Percentiles rank a stretch among this genome's conserved stretches.
Evolutionary conservation across 2,329 filamentous ascomycete genomes (phyloP).

Genomic region (Monilinia vaccinii-corymbosi): DNA sequence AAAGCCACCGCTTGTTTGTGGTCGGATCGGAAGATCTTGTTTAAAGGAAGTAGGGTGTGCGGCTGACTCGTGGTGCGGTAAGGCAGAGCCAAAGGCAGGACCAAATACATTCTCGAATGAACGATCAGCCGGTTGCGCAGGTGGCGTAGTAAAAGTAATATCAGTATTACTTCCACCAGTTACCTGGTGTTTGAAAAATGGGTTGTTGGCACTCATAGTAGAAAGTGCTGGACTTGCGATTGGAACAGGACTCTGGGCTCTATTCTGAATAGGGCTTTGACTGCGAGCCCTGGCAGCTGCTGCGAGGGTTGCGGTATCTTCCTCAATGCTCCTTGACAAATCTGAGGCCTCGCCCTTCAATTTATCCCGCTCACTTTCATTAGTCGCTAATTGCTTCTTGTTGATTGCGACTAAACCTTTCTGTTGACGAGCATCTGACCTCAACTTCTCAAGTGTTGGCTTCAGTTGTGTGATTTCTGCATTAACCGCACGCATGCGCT

Average conservation of each 20-base stretch:
- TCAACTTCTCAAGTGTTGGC: conserved; percentile 87
- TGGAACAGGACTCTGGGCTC: conserved; percentile 32
- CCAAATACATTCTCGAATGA: conserved; percentile 86
- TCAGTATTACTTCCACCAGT: conserved; percentile 40
- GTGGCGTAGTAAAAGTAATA: conserved; percentile 34
- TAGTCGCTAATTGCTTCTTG: conserved; percentile 91
- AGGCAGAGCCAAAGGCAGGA: conserved; percentile 45
- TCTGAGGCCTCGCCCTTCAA: conserved; percentile 70
- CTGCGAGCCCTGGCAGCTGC: conserved; percentile 32
- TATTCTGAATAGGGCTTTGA: conserved; percentile 22
- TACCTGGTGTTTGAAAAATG: conserved; percentile 71
- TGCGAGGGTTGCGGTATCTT: conserved; percentile 43
- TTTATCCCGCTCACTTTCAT: conserved; percentile 81
- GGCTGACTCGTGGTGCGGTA: conserved; percentile 32
- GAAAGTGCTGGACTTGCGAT: conserved; percentile 63
- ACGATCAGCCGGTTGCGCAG: conserved; percentile 45
- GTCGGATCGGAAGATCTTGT: conserved; percentile 29
- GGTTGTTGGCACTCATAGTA: conserved; percentile 73
- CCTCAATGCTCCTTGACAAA: conserved; percentile 54
- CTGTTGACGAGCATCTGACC: conserved; percentile 84
- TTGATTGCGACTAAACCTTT: conserved; percentile 96
- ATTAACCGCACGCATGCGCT: conserved; percentile 77
- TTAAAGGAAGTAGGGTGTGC: conserved; percentile 53
- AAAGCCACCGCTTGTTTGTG: conserved; percentile 22
- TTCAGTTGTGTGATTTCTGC: conserved; percentile 75